Conservation (phyloP, 2,329 filamentous ascomycete genomes). For the Aspergillus felis region DNA sequence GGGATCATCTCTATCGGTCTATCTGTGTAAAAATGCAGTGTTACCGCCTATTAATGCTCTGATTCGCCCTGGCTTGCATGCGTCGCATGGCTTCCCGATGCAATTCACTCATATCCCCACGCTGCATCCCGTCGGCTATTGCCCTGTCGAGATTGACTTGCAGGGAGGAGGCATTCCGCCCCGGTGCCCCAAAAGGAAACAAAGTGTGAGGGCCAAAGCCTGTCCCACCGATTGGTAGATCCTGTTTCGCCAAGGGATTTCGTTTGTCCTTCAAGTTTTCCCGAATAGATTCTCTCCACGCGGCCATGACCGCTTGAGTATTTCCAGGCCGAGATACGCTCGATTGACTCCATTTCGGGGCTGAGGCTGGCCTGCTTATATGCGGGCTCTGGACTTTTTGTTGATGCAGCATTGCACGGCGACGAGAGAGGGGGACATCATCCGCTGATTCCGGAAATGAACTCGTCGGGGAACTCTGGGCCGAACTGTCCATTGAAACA, state of each 20-base stretch:
- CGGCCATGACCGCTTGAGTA: conserved; percentile 57
- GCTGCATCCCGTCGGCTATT: conserved; percentile 73
- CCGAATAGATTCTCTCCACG: conserved; percentile 63
- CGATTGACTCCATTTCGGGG: conserved; percentile 12
- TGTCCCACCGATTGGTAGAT: conserved; percentile 13
- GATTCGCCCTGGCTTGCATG: conserved; percentile 65
- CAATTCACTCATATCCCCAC: conserved; percentile 67
- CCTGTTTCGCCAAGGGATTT: conserved; percentile 25
- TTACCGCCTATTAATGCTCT: conserved; percentile 16
- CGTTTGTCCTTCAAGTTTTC: conserved; percentile 52
- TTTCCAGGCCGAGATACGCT: conserved; percentile 13
- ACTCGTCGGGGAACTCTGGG: conserved; percentile 16
- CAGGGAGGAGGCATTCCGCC: conserved; percentile 55
- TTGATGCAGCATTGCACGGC: conserved; percentile 58
- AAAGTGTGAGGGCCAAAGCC: conserved; percentile 40
- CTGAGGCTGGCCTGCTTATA: conserved; percentile 41
- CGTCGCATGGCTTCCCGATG: conserved; percentile 75
- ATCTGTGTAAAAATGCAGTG: background rate
- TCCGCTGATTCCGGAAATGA: conserved; percentile 49
- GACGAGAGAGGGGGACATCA: conserved; percentile 67
- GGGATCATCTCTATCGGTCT: background rate
- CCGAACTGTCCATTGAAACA: background rate
- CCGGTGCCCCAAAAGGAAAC: conserved; percentile 57
- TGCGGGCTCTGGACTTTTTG: conserved; percentile 47
- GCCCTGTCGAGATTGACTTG: conserved; percentile 52